Evolutionary conservation across 75 land plant genomes (phyloP).

Genomic region (Picea sitchensis): DNA sequence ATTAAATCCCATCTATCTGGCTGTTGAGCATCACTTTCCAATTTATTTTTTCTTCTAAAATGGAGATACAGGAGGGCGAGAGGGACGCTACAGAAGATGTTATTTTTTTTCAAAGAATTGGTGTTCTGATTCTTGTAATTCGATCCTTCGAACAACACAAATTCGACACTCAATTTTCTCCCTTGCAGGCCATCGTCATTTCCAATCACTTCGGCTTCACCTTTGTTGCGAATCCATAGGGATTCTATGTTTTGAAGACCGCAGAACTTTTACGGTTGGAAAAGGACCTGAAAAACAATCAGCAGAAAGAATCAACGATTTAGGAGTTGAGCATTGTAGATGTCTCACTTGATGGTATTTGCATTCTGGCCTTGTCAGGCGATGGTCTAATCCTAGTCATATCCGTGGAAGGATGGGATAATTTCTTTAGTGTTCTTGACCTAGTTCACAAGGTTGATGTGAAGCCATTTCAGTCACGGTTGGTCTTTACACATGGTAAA

Average conservation of each 20-base stretch:
- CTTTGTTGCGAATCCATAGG: constrained; percentile 58
- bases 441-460: constrained; percentile 42
- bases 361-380: constrained; percentile 30
- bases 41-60: no score
- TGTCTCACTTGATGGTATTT: constrained; percentile 40
- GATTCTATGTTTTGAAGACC: constrained; percentile 43
- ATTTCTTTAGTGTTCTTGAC: constrained; percentile 32
- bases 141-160: background rate
- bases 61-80: no score
- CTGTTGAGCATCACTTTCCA: no score
- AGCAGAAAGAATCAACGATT: background rate
- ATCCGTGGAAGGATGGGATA: constrained; percentile 24
- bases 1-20: no score
- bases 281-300: constrained; percentile 28
- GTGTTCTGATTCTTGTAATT: no score
- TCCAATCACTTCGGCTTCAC: no score
- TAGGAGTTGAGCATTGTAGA: constrained; percentile 34
- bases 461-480: no score
- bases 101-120: no score
- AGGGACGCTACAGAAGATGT: no score
- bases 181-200: no score
- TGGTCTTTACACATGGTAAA: no score
- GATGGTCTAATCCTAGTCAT: constrained; percentile 42
- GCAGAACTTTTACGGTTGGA: constrained; percentile 40
- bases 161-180: constrained; percentile 16